Evolutionary conservation across 2,329 filamentous ascomycete species (phyloP).

Genomic region (Aspergillus jensenii): DNA sequence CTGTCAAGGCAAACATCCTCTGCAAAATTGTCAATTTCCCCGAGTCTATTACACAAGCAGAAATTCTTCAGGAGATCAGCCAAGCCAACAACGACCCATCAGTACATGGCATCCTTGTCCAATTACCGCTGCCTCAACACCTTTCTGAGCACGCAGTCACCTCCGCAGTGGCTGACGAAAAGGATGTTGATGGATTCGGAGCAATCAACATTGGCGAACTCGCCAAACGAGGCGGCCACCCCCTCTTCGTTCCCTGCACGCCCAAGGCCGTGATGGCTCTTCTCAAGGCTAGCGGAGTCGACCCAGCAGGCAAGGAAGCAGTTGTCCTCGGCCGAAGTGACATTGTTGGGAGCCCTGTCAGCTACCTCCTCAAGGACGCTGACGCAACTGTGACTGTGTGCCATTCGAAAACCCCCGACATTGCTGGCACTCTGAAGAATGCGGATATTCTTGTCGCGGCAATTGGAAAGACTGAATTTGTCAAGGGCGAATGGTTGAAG

Average conservation of each 20-base stretch:
- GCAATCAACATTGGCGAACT: constrained; percentile 93
- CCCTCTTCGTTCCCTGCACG: constrained; percentile 90
- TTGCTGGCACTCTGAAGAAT: constrained; percentile 72
- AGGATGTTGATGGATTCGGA: constrained; percentile 98
- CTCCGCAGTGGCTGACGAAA: constrained; percentile 85
- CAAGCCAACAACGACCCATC: constrained; percentile 80
- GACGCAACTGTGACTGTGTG: constrained; percentile 96
- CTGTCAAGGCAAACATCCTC: constrained; percentile 75
- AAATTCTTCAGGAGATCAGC: constrained; percentile 80
- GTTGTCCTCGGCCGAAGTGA: constrained; percentile 94
- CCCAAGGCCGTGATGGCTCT: constrained; percentile 97
- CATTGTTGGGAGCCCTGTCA: constrained; percentile 95
- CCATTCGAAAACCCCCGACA: constrained; percentile 79
- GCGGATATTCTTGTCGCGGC: constrained; percentile 91
- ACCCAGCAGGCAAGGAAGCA: constrained; percentile 84
- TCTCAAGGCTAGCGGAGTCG: constrained; percentile 77
- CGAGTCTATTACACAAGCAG: constrained; percentile 76
- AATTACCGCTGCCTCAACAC: constrained; percentile 84
- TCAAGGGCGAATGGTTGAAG: constrained; percentile 96
- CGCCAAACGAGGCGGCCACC: constrained; percentile 88
- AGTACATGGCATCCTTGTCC: constrained; percentile 90
- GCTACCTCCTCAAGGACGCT: constrained; percentile 90
- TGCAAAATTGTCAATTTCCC: constrained; percentile 85
- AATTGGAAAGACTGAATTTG: constrained; percentile 81
- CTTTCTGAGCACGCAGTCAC: constrained; percentile 90